Base-by-base conservation (phyloP, 2,329 filamentous ascomycete genomes). In the Eutypella sp. region DNA sequence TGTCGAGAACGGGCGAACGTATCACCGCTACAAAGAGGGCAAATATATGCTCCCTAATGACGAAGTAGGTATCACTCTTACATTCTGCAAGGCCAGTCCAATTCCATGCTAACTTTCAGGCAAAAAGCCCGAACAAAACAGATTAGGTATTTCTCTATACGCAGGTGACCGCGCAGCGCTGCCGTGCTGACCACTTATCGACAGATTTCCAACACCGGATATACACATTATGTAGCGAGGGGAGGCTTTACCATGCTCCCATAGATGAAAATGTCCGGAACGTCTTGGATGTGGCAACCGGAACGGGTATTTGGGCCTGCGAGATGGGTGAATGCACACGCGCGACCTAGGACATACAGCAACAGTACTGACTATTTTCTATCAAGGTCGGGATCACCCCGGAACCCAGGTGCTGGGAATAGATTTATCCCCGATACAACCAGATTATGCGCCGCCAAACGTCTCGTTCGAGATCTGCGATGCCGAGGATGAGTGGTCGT, bases 1-100 rank as follows among this genome's bases (percentile, higher is more conserved):
- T 13, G 41, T 49, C 7, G 57, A 59, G 37, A 59, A 59, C 23
- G 57, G 57, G 27, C 45, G 55, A 23, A 59, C 55, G 7, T 59
- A 58, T 37, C 57, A 59, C 42, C 48, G 54, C 10, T 58, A 54
- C 41, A 57, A 57, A 29, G 55, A 54, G 40, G 57, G 57, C 9
- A 58, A 59, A 46, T 59, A 58, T 34, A 47, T 56, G 16, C 48
- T 59, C 23, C 57, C 57, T 7, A 59, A 59, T 33, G 57, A 59
- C 7, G 53, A 56, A 47, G 56, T 57, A 47, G 37, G 42, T 6
- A 33, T 34, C 5, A 19, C 18, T 19, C 13, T 19, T 20, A n/a
- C 19, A 7, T 24, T 13, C 19, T 3, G 19, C 19, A 22, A 29
- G 20, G 11, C 22, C 5, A 40, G n/a, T 33, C 10, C 4, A 11